A percentile compares a stretch with the other conserved stretches of the same genome.
These are phyloP conservation scores for Boletus reticuloceps DNA, from an alignment of 768 basidiomycete genomes.

Conservation along the genomic window DNA sequence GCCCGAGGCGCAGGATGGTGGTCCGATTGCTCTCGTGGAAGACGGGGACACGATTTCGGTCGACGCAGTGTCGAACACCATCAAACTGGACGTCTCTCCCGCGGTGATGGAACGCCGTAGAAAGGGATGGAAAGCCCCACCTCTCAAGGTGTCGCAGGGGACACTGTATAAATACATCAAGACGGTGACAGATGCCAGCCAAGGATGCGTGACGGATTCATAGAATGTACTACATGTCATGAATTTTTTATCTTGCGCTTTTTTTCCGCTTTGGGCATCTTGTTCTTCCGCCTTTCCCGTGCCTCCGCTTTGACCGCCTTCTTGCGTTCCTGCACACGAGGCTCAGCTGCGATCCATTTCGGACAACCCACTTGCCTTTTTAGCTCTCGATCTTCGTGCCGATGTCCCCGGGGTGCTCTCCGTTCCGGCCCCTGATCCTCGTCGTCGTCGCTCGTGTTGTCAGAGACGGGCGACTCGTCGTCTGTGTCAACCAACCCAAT, in stretches of 20 bases:
- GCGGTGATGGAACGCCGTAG: constrained; percentile 77
- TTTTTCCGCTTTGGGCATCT: constrained; percentile 96
- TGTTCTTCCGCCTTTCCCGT: constrained; percentile 83
- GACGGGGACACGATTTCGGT: constrained; percentile 88
- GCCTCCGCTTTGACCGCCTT: constrained; percentile 84
- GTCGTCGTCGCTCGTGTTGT: constrained; percentile 33
- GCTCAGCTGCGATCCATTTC: constrained; percentile 8
- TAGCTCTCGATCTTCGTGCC: constrained; percentile 91
- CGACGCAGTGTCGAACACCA: constrained; percentile 83
- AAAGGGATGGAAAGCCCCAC: constrained; percentile 76
- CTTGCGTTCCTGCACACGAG: constrained; percentile 74
- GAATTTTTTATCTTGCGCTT: constrained; percentile 71
- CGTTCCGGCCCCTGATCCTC: constrained; percentile 41
- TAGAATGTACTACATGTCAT: constrained; percentile 32
- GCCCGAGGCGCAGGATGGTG: constrained; percentile 93
- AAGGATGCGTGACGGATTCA: constrained; percentile 88
- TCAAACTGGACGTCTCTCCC: constrained; percentile 72
- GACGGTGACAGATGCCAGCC: constrained; percentile 85
- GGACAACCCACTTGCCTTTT: constrained; percentile 57
- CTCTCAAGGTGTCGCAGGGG: constrained; percentile 79
- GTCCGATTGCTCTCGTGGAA: constrained; percentile 85
- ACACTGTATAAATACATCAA: constrained; percentile 90
- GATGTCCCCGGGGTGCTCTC: constrained; percentile 75
- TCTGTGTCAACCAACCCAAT: constrained; percentile 68
- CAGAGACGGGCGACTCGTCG: constrained; percentile 15